These are phyloP conservation scores for Aulographum hederae DNA, from an alignment of 2,329 filamentous ascomycete genomes.

Conservation along the genomic window DNA sequence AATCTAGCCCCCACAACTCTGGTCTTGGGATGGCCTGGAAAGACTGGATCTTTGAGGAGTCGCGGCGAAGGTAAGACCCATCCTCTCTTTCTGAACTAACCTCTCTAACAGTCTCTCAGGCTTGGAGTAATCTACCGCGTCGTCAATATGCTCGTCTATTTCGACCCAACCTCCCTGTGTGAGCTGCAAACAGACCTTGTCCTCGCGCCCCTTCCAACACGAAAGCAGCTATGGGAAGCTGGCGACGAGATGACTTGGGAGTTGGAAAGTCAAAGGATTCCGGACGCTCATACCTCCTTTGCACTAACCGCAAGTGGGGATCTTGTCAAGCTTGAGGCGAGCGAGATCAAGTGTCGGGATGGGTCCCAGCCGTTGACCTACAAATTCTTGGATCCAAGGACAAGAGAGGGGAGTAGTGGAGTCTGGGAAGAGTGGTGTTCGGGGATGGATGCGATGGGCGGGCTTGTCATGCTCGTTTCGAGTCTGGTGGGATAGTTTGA, in stretches of 20 bases:
- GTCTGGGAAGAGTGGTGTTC: slow-evolving; percentile 28
- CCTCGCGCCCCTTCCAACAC: slow-evolving; percentile 23
- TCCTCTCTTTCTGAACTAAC: slow-evolving; percentile 3
- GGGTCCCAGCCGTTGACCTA: slow-evolving; percentile 3
- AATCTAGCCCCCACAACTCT: background rate
- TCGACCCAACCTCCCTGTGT: slow-evolving; percentile 22
- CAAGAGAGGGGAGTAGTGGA: slow-evolving; percentile 7
- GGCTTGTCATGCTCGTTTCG: slow-evolving; percentile 27
- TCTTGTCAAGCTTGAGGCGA: slow-evolving; percentile 14
- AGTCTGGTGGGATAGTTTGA: slow-evolving; percentile 10
- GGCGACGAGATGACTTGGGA: slow-evolving; percentile 17
- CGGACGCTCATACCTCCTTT: slow-evolving; percentile 9
- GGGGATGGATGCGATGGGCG: slow-evolving; percentile 27
- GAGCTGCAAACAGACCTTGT: slow-evolving; percentile 16
- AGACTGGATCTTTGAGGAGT: slow-evolving; percentile 25
- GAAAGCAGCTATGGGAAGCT: slow-evolving; percentile 27
- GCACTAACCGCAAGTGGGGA: slow-evolving; percentile 16
- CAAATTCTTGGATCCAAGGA: background rate
- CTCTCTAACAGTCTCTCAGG: slow-evolving; percentile 11
- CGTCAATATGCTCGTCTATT: slow-evolving; percentile 24
- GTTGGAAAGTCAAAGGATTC: slow-evolving; percentile 12
- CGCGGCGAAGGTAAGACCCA: slow-evolving; percentile 15
- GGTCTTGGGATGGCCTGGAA: slow-evolving; percentile 14
- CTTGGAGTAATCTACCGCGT: slow-evolving; percentile 21
- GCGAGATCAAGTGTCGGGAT: slow-evolving; percentile 4